Percentiles rank a stretch among this genome's conserved stretches.
These are phyloP conservation scores for Chenopodium quinoa DNA, from an alignment of 148 eudicot genomes.

Conservation along the genomic window DNA sequence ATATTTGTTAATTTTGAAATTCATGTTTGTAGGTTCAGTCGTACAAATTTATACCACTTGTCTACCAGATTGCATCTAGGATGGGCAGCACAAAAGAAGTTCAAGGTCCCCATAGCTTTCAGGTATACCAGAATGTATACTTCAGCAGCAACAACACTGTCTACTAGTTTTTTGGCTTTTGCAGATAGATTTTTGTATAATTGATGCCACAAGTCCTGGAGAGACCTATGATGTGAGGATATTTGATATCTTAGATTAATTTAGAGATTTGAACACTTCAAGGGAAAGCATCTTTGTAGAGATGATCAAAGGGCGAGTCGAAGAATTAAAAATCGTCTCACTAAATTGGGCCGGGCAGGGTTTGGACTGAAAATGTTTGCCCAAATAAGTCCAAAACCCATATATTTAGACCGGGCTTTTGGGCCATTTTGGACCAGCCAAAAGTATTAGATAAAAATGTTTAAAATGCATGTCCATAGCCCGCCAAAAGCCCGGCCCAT, in stretches of 20 bases:
- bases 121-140: conserved; percentile 42
- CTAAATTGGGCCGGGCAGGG: no score
- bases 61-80: conserved; percentile 98
- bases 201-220: not conserved
- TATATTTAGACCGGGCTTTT: no score
- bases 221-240: not conserved
- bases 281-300: no score
- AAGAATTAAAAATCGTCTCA: no score
- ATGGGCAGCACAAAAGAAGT: conserved; percentile 75
- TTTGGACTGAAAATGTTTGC: no score
- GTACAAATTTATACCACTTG: conserved; percentile 87
- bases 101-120: conserved; percentile 75
- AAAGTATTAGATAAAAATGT: no score
- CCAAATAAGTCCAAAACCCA: no score
- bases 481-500: no score
- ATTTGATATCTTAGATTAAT: not conserved
- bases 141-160: not conserved
- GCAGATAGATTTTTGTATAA: not conserved
- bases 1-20: not conserved
- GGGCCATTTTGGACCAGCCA: no score
- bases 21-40: conserved; percentile 72
- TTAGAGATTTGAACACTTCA: not conserved
- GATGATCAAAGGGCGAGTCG: no score
- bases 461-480: no score
- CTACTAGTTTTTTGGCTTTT: not conserved